Percentiles rank a stretch among this genome's conserved stretches.
Conservation (phyloP, 768 basidiomycete species). For the Chalciporus sphaerocephalus region DNA sequence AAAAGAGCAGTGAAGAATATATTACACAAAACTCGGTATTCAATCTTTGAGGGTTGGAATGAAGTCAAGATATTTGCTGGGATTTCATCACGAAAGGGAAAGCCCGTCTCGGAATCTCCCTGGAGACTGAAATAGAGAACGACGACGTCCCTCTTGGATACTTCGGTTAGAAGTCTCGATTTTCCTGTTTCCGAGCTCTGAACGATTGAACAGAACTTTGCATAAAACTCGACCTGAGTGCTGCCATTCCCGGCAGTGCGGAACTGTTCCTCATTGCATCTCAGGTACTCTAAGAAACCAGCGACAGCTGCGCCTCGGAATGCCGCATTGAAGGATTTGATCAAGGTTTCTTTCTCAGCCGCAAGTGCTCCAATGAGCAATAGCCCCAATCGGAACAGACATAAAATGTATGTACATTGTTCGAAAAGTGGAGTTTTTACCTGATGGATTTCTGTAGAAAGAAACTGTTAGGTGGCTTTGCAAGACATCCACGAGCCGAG, state of each 20-base stretch:
- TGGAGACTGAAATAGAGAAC: constrained; percentile 20
- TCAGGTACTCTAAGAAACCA: constrained; percentile 19
- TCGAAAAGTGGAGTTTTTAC: too few relatives aligned
- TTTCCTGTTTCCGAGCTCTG: background rate
- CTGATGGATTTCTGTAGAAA: too few relatives aligned
- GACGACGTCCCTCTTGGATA: constrained; percentile 6
- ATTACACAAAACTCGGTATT: constrained; percentile 6
- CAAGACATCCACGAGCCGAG: too few relatives aligned
- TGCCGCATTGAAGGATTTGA: background rate
- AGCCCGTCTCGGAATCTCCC: background rate
- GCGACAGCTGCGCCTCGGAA: constrained; percentile 4
- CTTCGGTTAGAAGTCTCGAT: too few relatives aligned
- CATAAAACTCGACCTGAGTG: too few relatives aligned
- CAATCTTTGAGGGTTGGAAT: background rate
- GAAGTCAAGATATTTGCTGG: constrained; percentile 13
- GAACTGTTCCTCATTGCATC: constrained; percentile 9
- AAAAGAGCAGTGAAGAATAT: constrained; percentile 17
- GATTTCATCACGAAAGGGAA: constrained; percentile 14
- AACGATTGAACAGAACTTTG: too few relatives aligned
- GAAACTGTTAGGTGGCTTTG: too few relatives aligned
- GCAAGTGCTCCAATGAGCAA: too few relatives aligned
- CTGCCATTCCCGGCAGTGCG: too few relatives aligned
- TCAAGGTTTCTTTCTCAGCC: background rate
- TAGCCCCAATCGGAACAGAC: too few relatives aligned
- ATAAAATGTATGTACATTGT: too few relatives aligned